Percentiles rank a stretch among this genome's conserved stretches.
phyloP scores from a whole-genome alignment of 768 basidiomycete species.

The Cystofilobasidium ferigula region DNA sequence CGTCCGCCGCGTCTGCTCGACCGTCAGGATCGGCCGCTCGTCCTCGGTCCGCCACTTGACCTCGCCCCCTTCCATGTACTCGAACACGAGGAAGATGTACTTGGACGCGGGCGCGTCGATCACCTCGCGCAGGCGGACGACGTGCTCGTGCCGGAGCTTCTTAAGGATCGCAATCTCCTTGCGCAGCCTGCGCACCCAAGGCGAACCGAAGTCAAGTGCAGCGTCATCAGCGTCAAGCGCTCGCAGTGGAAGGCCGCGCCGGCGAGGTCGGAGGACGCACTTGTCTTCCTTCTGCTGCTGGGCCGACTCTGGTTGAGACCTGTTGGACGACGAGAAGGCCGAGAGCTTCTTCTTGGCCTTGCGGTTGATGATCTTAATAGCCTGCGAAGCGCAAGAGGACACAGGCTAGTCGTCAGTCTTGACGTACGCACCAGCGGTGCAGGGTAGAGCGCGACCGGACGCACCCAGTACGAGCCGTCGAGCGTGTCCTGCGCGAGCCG shows the following conservation, averaged over 20 bases:
- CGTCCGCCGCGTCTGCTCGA: constrained; percentile 73
- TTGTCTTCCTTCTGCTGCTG: constrained; percentile 16
- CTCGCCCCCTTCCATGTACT: constrained; percentile 90
- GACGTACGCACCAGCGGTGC: too few species aligned
- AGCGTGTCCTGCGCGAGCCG: constrained; percentile 53
- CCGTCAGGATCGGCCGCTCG: constrained; percentile 61
- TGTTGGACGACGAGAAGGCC: constrained; percentile 38
- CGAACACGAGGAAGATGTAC: constrained; percentile 94
- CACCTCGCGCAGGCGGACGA: constrained; percentile 81
- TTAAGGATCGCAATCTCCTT: constrained; percentile 99
- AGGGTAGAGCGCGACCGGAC: not conserved
- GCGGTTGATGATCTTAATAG: constrained; percentile 42
- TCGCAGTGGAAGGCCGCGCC: not conserved
- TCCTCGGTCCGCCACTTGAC: constrained; percentile 68
- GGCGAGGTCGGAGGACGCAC: constrained; percentile 4
- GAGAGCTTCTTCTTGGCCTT: constrained; percentile 57
- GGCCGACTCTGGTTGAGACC: not conserved
- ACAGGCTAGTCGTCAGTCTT: too few species aligned
- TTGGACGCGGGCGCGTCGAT: constrained; percentile 82
- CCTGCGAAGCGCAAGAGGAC: constrained; percentile 23
- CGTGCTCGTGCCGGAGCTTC: constrained; percentile 78
- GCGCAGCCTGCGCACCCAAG: constrained; percentile 53
- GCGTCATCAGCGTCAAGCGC: too few species aligned
- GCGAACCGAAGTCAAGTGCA: not conserved
- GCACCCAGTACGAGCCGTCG: constrained; percentile 20